A percentile compares a stretch with the other conserved stretches of the same genome.
Conservation (phyloP, 257 asterid species). For the Solanum piurae region DNA sequence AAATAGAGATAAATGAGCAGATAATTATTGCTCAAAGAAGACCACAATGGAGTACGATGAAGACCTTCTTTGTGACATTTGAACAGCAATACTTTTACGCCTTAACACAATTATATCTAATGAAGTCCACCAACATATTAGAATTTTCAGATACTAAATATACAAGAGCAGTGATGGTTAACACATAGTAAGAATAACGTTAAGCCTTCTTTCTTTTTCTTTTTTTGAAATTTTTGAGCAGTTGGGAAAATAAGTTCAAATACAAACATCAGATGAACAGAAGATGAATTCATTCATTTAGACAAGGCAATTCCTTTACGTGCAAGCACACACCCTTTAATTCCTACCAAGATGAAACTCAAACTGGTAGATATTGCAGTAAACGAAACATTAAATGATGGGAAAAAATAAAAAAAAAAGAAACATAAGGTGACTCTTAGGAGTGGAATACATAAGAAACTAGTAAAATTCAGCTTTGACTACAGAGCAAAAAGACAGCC, state of each 20-base stretch:
- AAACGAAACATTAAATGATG: background rate
- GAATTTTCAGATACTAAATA: background rate
- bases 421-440: background rate
- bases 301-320: background rate
- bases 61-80: background rate
- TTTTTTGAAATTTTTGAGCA: background rate
- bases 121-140: background rate
- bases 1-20: background rate
- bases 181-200: background rate
- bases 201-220: background rate
- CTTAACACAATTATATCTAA: background rate
- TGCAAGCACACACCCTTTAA: background rate
- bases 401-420: background rate
- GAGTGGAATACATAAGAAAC: background rate
- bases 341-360: background rate
- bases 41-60: background rate
- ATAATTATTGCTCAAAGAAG: background rate
- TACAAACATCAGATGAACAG: background rate
- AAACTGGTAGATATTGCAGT: background rate
- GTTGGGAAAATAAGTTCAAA: background rate
- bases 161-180: background rate
- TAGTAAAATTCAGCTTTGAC: background rate
- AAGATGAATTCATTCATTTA: background rate
- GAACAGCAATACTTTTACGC: background rate
- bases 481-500: background rate